Conservation (phyloP, 2,329 filamentous ascomycete species). For the Alternaria brassicae region DNA sequence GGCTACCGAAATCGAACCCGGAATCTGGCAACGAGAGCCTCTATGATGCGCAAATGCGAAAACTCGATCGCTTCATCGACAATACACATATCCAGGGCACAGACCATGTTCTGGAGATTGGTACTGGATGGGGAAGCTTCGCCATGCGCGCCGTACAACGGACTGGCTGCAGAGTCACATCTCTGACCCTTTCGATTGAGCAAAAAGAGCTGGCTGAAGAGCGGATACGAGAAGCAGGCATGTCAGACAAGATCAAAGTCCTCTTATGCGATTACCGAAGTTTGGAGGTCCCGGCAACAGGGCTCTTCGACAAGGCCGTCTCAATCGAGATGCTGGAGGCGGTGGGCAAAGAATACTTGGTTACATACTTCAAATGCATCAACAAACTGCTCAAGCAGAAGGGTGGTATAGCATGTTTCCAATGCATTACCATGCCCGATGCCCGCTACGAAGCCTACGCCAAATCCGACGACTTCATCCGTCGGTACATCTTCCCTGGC, state of each 20-base stretch:
- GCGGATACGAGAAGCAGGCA: conserved; percentile 67
- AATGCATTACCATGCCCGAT: conserved; percentile 80
- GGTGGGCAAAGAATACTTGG: conserved; percentile 71
- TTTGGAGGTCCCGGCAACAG: conserved; percentile 58
- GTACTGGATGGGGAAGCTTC: conserved; percentile 77
- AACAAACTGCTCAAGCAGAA: conserved; percentile 69
- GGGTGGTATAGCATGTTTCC: conserved; percentile 73
- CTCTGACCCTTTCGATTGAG: conserved; percentile 71
- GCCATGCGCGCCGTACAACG: conserved; percentile 71
- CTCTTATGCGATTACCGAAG: conserved; percentile 73
- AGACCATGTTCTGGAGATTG: conserved; percentile 77
- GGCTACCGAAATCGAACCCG: conserved; percentile 58
- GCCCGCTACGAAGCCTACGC: conserved; percentile 70
- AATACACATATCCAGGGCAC: conserved; percentile 67
- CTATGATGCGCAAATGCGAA: conserved; percentile 71
- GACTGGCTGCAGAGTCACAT: conserved; percentile 73
- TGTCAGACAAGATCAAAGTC: conserved; percentile 68
- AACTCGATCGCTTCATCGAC: conserved; percentile 70
- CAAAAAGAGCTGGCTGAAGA: conserved; percentile 73
- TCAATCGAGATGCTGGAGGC: conserved; percentile 82
- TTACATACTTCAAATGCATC: conserved; percentile 71
- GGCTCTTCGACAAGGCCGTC: conserved; percentile 72
- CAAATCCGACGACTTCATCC: conserved; percentile 74
- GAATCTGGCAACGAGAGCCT: conserved; percentile 62
- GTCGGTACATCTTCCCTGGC: conserved; percentile 80